Percentiles rank a stretch among this genome's conserved stretches.
These are phyloP conservation scores for Potentilla sterilis DNA, from an alignment of 306 rosid genomes.

Conservation along the genomic window DNA sequence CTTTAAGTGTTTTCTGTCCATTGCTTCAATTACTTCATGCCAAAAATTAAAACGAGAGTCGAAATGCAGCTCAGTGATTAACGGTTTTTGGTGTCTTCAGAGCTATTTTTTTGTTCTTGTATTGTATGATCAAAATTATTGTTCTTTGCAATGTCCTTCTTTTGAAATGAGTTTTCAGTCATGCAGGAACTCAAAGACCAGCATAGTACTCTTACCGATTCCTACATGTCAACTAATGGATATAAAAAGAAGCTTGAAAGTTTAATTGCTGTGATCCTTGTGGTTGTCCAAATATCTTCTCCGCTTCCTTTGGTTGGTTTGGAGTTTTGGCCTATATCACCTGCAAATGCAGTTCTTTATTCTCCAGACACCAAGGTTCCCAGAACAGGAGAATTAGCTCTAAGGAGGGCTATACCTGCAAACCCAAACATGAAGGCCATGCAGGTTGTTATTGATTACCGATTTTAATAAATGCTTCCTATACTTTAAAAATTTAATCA, in stretches of 20 bases:
- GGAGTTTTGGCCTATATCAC: constrained; percentile 40
- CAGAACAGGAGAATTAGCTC: constrained; percentile 87
- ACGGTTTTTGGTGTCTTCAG: neutral
- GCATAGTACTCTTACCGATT: constrained; percentile 21
- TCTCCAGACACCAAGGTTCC: constrained; percentile 92
- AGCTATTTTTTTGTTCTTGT: neutral
- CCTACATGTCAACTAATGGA: constrained; percentile 28
- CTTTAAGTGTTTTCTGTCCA: neutral
- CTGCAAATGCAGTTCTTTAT: constrained; percentile 68
- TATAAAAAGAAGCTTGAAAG: constrained; percentile 47
- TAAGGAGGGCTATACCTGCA: constrained; percentile 89
- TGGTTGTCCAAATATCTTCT: constrained; percentile 51
- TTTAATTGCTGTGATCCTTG: constrained; percentile 48
- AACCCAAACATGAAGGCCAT: constrained; percentile 78
- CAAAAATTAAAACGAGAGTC: neutral
- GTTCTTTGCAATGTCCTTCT: neutral
- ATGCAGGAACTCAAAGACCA: constrained; percentile 46
- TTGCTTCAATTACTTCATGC: neutral
- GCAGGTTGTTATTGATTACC: constrained; percentile 51
- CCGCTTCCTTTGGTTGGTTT: constrained; percentile 47
- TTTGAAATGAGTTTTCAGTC: constrained; percentile 41
- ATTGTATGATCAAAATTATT: neutral
- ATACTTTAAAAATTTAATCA: constrained; percentile 4
- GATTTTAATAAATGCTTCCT: neutral
- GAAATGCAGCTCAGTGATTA: neutral